Percentiles rank a stretch among this genome's conserved stretches.
Conservation (phyloP, 495 filamentous ascomycete species). For the Rostrohypoxylon terebratum region DNA sequence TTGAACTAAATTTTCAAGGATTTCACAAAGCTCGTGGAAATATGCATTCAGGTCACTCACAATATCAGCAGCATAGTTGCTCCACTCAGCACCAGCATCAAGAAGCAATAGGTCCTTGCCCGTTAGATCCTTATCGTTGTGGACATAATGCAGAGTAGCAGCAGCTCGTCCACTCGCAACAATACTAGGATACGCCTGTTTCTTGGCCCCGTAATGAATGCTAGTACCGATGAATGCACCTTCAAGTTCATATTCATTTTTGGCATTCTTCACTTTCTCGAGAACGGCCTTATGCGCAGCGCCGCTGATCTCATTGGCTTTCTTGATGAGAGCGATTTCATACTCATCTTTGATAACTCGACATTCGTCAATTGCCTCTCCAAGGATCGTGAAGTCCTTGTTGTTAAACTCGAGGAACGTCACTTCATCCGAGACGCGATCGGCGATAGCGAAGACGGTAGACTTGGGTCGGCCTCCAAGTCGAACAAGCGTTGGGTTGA, state of each 20-base stretch:
- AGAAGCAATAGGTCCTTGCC: constrained; percentile 81
- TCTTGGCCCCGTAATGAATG: constrained; percentile 75
- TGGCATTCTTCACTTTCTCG: constrained; percentile 69
- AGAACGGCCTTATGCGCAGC: constrained; percentile 79
- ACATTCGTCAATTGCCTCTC: constrained; percentile 79
- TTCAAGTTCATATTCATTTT: constrained; percentile 86
- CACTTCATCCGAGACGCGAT: constrained; percentile 73
- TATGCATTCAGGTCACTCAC: constrained; percentile 42
- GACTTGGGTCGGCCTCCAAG: constrained; percentile 59
- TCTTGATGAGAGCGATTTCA: constrained; percentile 83
- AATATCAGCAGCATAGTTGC: constrained; percentile 86
- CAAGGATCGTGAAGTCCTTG: constrained; percentile 71
- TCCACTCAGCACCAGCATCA: constrained; percentile 85
- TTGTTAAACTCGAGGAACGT: constrained; percentile 72
- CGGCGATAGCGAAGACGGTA: constrained; percentile 75
- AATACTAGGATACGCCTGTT: constrained; percentile 88
- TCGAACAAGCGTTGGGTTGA: constrained; percentile 71
- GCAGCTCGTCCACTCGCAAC: constrained; percentile 80
- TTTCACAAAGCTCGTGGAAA: not conserved
- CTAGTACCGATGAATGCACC: constrained; percentile 80
- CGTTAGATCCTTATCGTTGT: constrained; percentile 75
- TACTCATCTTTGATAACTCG: constrained; percentile 86
- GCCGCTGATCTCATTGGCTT: constrained; percentile 85
- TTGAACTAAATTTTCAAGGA: not conserved
- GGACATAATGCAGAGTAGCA: constrained; percentile 88